Evolutionary conservation across 73 alveolate genomes (phyloP), one percentile per base, ranked within the genome.

Genomic region (Paramecium sonneborni): DNA sequence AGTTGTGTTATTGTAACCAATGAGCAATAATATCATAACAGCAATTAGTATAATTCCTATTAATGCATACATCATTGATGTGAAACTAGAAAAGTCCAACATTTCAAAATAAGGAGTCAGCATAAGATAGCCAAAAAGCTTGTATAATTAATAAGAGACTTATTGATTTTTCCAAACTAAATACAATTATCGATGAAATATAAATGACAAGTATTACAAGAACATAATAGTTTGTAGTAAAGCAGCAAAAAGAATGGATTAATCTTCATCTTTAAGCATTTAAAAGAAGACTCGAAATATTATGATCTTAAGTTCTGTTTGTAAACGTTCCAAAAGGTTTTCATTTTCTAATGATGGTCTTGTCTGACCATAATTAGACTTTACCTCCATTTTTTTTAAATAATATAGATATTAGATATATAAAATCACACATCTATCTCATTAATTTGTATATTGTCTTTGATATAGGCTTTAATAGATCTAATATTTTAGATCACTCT

Each of bases 401-500:
- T 62, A 62, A 52, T 52, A 52, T 52, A 52, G 68, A 52, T 52
- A 52, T 52, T 18, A 52, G 30, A 52, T 52, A 52, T 46, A 62
- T 62, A 62, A 26, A 52, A 21, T 79, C 74, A 79, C 20, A 79
- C 74, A 14, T 79, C 44, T 37, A 79, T 39, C 46, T 79, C 90
- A 23, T 79, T 79, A 23, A 41, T 72, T 5, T 88, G 74, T 24
- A 88, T 69, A 34, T 43, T 56, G 12, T 82, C 87, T 26, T 85
- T 70, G 12, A 88, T 88, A 7, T 43, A 70, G 38, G 56, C 52
- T 21, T 88, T 57, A 0, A 88, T 88, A 15, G 94, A 88, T 69
- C 84, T 68, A 3, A 82, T 88, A 18, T 69, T 56, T 38, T 67
- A 21, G 46, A 87, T 87, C 48, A 87, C 93, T 43, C 84, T 57